Evolutionary conservation across 495 filamentous ascomycete genomes (phyloP).

Genomic region (Pyrenula massariospora): DNA sequence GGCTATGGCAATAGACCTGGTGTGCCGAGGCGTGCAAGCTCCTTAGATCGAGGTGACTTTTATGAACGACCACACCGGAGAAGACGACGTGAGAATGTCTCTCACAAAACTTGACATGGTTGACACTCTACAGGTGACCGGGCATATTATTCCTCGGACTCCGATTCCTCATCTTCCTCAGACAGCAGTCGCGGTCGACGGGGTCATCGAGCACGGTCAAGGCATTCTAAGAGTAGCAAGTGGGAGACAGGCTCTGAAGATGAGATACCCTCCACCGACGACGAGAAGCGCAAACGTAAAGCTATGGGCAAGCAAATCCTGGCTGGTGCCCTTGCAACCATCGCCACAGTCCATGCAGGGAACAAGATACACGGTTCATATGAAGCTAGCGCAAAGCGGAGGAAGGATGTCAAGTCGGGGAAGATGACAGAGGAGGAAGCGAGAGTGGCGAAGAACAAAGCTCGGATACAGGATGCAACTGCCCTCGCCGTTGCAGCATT

Average conservation of each 20-base stretch:
- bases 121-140: not conserved
- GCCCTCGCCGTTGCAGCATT: slow-evolving; percentile 74
- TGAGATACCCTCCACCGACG: slow-evolving; percentile 46
- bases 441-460: slow-evolving; percentile 61
- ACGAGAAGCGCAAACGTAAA: slow-evolving; percentile 67
- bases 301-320: slow-evolving; percentile 74
- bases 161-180: not conserved
- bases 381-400: slow-evolving; percentile 58
- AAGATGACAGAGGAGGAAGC: slow-evolving; percentile 64
- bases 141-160: not conserved
- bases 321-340: slow-evolving; percentile 69
- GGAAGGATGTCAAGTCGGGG: slow-evolving; percentile 59
- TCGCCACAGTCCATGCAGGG: slow-evolving; percentile 82
- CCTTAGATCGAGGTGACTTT: not conserved
- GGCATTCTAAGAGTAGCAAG: not conserved
- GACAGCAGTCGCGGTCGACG: not conserved
- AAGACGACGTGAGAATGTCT: not conserved
- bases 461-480: slow-evolving; percentile 60
- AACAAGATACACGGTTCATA: slow-evolving; percentile 67
- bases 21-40: not conserved
- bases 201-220: not conserved
- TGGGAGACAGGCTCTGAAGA: not conserved
- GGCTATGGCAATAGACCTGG: not conserved
- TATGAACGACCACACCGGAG: not conserved
- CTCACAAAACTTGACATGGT: not conserved